A percentile compares a stretch with the other conserved stretches of the same genome.
These are phyloP conservation scores for Calendula officinalis DNA, from an alignment of 129 eudicot genomes.

Conservation along the genomic window DNA sequence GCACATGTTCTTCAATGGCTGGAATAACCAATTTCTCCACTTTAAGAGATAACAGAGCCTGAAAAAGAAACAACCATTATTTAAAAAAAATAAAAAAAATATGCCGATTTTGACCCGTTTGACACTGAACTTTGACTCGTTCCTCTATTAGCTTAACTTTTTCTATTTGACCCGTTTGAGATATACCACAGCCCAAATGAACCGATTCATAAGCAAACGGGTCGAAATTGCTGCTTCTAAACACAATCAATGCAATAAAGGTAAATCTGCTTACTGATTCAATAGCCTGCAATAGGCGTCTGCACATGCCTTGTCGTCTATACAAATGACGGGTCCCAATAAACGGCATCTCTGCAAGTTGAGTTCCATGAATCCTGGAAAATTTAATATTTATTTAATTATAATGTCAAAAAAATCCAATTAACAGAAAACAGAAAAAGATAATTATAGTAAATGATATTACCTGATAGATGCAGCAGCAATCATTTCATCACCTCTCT, in stretches of 20 bases:
- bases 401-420: slow-evolving; percentile 26
- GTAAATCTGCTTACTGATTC: slow-evolving; percentile 57
- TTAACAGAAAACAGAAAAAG: neutral
- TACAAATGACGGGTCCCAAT: slow-evolving; percentile 90
- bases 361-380: slow-evolving; percentile 74
- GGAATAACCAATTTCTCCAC: slow-evolving; percentile 80
- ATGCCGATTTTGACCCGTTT: neutral
- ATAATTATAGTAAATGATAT: neutral
- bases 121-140: neutral
- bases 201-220: slow-evolving; percentile 14
- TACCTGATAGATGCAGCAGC: slow-evolving; percentile 96
- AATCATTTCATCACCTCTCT: slow-evolving; percentile 85
- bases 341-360: slow-evolving; percentile 95
- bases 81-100: neutral
- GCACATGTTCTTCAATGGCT: slow-evolving; percentile 80
- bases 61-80: slow-evolving; percentile 12
- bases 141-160: neutral
- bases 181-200: slow-evolving; percentile 5
- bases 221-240: neutral
- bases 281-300: slow-evolving; percentile 71
- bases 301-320: slow-evolving; percentile 98
- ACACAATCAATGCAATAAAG: slow-evolving; percentile 6
- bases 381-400: slow-evolving; percentile 14
- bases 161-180: slow-evolving; percentile 3
- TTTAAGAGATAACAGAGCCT: slow-evolving; percentile 71